A percentile compares a stretch with the other conserved stretches of the same genome.
These are phyloP conservation scores for Durotheca rogersii DNA, from an alignment of 495 filamentous ascomycete genomes.

Conservation along the genomic window DNA sequence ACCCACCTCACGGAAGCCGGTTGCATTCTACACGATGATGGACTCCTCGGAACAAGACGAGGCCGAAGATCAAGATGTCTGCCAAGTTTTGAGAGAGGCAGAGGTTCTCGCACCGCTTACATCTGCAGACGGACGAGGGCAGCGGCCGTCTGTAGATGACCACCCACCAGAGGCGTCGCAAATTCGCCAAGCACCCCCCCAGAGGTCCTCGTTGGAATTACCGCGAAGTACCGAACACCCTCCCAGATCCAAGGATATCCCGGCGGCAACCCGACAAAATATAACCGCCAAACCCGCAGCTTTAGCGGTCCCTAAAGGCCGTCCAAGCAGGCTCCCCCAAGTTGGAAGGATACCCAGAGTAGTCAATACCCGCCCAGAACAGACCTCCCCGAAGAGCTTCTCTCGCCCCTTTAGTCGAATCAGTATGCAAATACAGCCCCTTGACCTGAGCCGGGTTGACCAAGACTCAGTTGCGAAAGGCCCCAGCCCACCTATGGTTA, in stretches of 20 bases:
- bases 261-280: slow-evolving; percentile 3
- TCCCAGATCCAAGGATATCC: neutral
- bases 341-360: slow-evolving; percentile 91
- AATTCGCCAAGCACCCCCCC: neutral
- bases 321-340: slow-evolving; percentile 62
- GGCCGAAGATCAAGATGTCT: slow-evolving; percentile 56
- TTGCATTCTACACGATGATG: slow-evolving; percentile 81
- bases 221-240: slow-evolving; percentile 1
- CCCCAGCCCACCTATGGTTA: slow-evolving; percentile 45
- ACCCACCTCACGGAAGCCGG: slow-evolving; percentile 43
- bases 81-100: slow-evolving; percentile 64
- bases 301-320: slow-evolving; percentile 17
- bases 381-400: slow-evolving; percentile 76
- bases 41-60: slow-evolving; percentile 72
- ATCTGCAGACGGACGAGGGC: slow-evolving; percentile 6
- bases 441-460: slow-evolving; percentile 42
- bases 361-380: slow-evolving; percentile 70
- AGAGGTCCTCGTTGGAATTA: neutral
- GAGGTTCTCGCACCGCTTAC: slow-evolving; percentile 38
- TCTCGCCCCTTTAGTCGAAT: slow-evolving; percentile 70
- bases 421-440: slow-evolving; percentile 39
- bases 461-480: slow-evolving; percentile 49
- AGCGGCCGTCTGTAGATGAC: slow-evolving; percentile 25
- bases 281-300: neutral
- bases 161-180: slow-evolving; percentile 11